Percentiles rank a stretch among this genome's conserved stretches.
Conservation (phyloP, 768 basidiomycete genomes). For the Amanita subjunquillea region DNA sequence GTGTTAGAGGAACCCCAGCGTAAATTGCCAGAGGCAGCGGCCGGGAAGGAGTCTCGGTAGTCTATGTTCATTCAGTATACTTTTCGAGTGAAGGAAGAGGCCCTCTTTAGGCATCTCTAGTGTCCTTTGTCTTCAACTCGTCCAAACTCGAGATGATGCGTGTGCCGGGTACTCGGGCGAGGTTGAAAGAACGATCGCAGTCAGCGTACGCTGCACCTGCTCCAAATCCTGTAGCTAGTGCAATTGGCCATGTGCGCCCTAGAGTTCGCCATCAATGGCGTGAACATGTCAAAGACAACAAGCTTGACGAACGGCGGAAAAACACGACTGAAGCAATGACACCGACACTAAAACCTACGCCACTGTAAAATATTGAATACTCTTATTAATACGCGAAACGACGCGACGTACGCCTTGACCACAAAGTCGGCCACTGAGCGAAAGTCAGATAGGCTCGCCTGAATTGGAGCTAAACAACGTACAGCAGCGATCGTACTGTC, state of each 20-base stretch:
- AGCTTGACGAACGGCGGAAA: constrained; percentile 68
- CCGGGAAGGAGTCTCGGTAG: constrained; percentile 4
- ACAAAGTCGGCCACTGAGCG: constrained; percentile 63
- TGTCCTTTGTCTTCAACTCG: constrained; percentile 16
- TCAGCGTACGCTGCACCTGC: constrained; percentile 82
- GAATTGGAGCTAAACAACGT: constrained; percentile 17
- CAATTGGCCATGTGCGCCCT: constrained; percentile 93
- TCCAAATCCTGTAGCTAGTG: constrained; percentile 80
- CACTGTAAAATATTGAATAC: constrained; percentile 30
- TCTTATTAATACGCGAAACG: not conserved
- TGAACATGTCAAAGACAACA: constrained; percentile 1
- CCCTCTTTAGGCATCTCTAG: constrained; percentile 3
- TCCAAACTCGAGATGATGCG: constrained; percentile 42
- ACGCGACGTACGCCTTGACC: constrained; percentile 66
- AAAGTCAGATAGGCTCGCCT: constrained; percentile 7
- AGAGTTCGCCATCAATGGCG: constrained; percentile 7
- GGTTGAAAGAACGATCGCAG: constrained; percentile 91
- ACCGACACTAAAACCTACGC: constrained; percentile 82
- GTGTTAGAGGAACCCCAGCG: constrained; percentile 32
- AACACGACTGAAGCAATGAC: constrained; percentile 84
- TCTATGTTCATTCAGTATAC: constrained; percentile 1
- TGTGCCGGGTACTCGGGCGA: constrained; percentile 78
- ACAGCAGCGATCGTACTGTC: constrained; percentile 81
- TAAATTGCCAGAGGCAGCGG: constrained; percentile 8
- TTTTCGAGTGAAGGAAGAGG: constrained; percentile 3